phyloP scores from a whole-genome alignment of 2,329 filamentous ascomycete genomes.

The Zalaria sp. region DNA sequence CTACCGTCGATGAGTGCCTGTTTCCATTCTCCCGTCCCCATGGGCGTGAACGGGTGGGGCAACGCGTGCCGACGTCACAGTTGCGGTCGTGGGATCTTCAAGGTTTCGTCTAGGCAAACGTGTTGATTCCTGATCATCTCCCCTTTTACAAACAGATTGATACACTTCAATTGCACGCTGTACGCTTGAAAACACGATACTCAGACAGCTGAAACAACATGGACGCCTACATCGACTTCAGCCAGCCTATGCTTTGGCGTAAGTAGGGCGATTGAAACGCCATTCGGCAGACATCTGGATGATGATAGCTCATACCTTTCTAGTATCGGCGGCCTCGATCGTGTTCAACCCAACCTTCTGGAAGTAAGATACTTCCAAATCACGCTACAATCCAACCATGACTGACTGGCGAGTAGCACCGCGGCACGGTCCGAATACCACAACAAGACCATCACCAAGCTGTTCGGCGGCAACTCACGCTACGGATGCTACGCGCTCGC shows the following conservation, averaged over 20 bases:
- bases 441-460: constrained; percentile 74
- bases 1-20: too few relatives aligned
- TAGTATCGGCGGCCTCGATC: constrained; percentile 71
- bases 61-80: too few relatives aligned
- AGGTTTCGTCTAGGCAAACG: too few relatives aligned
- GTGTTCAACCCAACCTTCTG: constrained; percentile 97
- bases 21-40: too few relatives aligned
- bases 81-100: too few relatives aligned
- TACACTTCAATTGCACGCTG: neutral
- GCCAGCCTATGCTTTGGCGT: constrained; percentile 34
- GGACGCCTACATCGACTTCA: constrained; percentile 23
- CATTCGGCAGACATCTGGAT: neutral
- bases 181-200: neutral
- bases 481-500: constrained; percentile 84
- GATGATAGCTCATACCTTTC: neutral
- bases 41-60: too few relatives aligned
- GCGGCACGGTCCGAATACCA: constrained; percentile 87
- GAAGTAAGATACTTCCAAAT: constrained; percentile 56
- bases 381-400: constrained; percentile 9
- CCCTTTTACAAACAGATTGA: too few relatives aligned
- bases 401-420: constrained; percentile 40
- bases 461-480: constrained; percentile 65
- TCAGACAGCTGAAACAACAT: neutral
- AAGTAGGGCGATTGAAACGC: constrained; percentile 10
- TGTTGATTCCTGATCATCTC: too few relatives aligned